A percentile compares a stretch with the other conserved stretches of the same genome.
Evolutionary conservation across 192 early-diverging fungal genomes (phyloP).

Genomic region (Allomyces macrogynus): DNA sequence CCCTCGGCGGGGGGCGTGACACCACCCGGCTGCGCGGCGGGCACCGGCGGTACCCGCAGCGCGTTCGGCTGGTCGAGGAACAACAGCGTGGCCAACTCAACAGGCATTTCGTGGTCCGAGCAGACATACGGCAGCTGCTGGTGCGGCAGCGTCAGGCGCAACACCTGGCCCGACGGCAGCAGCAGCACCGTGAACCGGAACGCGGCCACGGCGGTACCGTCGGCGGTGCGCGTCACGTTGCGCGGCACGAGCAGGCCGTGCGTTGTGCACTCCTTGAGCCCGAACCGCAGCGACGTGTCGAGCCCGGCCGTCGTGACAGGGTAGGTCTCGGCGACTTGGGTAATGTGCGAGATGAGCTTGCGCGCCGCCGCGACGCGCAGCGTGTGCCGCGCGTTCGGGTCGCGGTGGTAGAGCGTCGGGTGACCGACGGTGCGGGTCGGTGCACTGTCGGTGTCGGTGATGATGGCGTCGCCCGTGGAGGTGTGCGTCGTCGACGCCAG

Average conservation of each 20-base stretch:
- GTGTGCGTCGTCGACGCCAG: constrained; percentile 43
- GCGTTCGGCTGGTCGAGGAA: neutral
- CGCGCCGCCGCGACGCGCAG: constrained; percentile 46
- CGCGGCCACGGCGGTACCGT: constrained; percentile 36
- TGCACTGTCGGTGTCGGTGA: constrained; percentile 1
- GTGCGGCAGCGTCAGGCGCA: constrained; percentile 40
- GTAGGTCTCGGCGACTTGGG: constrained; percentile 42
- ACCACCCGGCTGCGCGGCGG: neutral
- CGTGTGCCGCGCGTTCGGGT: constrained; percentile 50
- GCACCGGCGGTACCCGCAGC: neutral
- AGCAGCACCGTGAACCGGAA: constrained; percentile 53
- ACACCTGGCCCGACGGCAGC: constrained; percentile 29
- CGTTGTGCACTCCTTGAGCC: constrained; percentile 41
- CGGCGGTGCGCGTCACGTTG: constrained; percentile 34
- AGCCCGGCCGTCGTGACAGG: constrained; percentile 40
- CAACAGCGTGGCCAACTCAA: constrained; percentile 5
- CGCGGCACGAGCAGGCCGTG: constrained; percentile 44
- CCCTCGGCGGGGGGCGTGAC: no score
- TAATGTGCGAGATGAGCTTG: constrained; percentile 38
- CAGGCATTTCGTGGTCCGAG: constrained; percentile 36
- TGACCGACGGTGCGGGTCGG: constrained; percentile 24
- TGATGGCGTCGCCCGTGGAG: constrained; percentile 8
- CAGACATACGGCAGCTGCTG: constrained; percentile 56
- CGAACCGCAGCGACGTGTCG: constrained; percentile 29
- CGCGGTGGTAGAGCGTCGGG: constrained; percentile 44